phyloP scores from a whole-genome alignment of 1,284 basidiomycete species.

The Dichomitus squalens region DNA sequence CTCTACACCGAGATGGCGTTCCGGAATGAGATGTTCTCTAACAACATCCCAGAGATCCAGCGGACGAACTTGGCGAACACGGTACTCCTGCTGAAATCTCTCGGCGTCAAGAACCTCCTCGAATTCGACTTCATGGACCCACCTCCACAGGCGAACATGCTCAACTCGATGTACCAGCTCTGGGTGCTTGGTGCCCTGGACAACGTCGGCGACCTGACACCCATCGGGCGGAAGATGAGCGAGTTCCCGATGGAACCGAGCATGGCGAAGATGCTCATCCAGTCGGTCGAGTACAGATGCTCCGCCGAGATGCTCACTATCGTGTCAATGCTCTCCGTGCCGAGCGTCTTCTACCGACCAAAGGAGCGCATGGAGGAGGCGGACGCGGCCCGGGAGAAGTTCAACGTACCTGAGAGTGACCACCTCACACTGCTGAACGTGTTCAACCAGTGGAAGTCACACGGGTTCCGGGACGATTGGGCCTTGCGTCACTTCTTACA shows the following conservation, averaged over 20 bases:
- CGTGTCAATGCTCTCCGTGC: conserved; percentile 98
- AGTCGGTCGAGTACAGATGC: conserved; percentile 91
- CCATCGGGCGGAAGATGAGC: conserved; percentile 93
- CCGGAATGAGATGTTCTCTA: conserved; percentile 97
- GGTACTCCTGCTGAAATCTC: conserved; percentile 94
- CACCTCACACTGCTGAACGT: conserved; percentile 96
- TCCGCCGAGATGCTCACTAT: conserved; percentile 97
- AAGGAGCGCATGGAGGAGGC: conserved; percentile 96
- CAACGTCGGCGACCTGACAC: conserved; percentile 96
- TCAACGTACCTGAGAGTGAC: conserved; percentile 97
- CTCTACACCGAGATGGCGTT: conserved; percentile 97
- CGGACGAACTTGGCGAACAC: conserved; percentile 93
- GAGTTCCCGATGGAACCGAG: conserved; percentile 99
- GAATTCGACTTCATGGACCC: conserved; percentile 99
- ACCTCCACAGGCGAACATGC: conserved; percentile 93
- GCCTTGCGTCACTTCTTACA: conserved; percentile 94
- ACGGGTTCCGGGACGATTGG: conserved; percentile 95
- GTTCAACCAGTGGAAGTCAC: conserved; percentile 97
- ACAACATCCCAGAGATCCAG: conserved; percentile 97
- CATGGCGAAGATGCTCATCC: conserved; percentile 98
- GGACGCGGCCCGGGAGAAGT: conserved; percentile 96
- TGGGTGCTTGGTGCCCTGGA: conserved; percentile 98
- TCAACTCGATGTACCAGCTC: conserved; percentile 99
- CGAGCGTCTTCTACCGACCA: conserved; percentile 94
- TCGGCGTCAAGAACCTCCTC: conserved; percentile 97